Conservation (phyloP, 257 asterid genomes). For the Fraxinus excelsior region DNA sequence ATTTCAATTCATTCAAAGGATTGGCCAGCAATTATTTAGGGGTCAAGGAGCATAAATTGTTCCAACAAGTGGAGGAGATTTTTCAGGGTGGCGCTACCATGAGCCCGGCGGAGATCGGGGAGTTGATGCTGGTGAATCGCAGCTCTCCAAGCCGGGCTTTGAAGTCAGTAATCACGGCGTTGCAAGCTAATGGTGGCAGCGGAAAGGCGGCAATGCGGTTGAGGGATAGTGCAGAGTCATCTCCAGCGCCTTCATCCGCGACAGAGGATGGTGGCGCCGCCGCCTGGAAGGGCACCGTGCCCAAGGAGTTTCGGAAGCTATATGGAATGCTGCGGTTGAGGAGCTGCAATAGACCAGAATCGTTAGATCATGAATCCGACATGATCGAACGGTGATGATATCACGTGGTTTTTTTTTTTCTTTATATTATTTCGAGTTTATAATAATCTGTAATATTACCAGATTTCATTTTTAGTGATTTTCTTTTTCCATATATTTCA, state of each 20-base stretch:
- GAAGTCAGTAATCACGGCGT: constrained; percentile 58
- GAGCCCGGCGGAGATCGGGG: constrained; percentile 69
- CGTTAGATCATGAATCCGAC: constrained; percentile 51
- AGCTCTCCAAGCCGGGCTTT: constrained; percentile 68
- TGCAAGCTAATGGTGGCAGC: constrained; percentile 39
- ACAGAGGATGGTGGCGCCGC: constrained; percentile 48
- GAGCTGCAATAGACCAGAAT: constrained; percentile 54
- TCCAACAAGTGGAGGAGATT: constrained; percentile 64
- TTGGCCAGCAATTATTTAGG: constrained; percentile 57
- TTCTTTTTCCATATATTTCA: too few species aligned
- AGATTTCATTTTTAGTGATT: too few species aligned
- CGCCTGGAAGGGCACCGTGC: constrained; percentile 58
- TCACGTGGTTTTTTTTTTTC: not conserved
- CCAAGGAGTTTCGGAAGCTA: constrained; percentile 60
- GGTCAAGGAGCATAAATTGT: constrained; percentile 56
- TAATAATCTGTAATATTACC: too few species aligned
- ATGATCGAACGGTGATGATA: constrained; percentile 43
- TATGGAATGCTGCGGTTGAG: constrained; percentile 60
- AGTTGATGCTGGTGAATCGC: constrained; percentile 56
- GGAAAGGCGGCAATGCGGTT: constrained; percentile 27
- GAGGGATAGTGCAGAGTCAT: constrained; percentile 38
- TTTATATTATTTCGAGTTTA: too few species aligned
- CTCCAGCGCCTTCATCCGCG: constrained; percentile 40
- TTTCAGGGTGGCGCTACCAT: constrained; percentile 57
- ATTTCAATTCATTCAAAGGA: constrained; percentile 52